Base-by-base conservation (phyloP, 805 yeast genomes). In the Saturnispora serradocipensis region DNA sequence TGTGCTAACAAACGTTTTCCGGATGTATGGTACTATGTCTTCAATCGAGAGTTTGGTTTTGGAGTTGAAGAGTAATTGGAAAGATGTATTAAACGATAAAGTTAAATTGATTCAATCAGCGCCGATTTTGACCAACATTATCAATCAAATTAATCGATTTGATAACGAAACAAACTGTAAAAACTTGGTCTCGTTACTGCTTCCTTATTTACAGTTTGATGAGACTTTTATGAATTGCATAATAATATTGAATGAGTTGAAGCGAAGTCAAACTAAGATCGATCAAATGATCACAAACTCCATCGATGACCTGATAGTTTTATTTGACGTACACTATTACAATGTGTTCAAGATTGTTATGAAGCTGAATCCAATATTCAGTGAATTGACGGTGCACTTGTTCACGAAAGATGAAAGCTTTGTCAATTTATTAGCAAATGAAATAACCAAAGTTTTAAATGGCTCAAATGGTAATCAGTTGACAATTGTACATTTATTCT, bases 401-500 rank as follows among this genome's bases (percentile, higher is more conserved):
- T 60, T 64, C 35, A 38, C 54, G 1, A 51, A 54, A 18, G 56
- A 60, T 38, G 50, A 57, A 15, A 48, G 46, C 2, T 58, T 65
- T 36, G 51, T 58, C 5, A 53, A 49, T 13, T 25, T 62, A 3
- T n/a, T 64, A 2, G 56, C 63, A 5, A 56, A 54, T 27, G 67
- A 66, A 49, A 54, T 55, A 7, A 58, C 60, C 3, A 44, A 44
- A 15, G 22, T 10, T 3, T 8, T 43, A 18, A 36, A 49, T 46
- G 24, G 51, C 40, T 16, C 51, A 13, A 36, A 36, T 20, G 39
- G 39, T 6, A 42, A 56, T 13, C 46, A 56, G 9, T 43, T 52
- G 20, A 53, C 22, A 7, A 56, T 75, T 0, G 52, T 77, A 6
- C 42, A 48, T 3, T 53, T 76, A 15, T 62, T 77, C 28, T 72